Evolutionary conservation across 192 early-diverging fungal species (phyloP).

Genomic region (Thamnidium elegans): DNA sequence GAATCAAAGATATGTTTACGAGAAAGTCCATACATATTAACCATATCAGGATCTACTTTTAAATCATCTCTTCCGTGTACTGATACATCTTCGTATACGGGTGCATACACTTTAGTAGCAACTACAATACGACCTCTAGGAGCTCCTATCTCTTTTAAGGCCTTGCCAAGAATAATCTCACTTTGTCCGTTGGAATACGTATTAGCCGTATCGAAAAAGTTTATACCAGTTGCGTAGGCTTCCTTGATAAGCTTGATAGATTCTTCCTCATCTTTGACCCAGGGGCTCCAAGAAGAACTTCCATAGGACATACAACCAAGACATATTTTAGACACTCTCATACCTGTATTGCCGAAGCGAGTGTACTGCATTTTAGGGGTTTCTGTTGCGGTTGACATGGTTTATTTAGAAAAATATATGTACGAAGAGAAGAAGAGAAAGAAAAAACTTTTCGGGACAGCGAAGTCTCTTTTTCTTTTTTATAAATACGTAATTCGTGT

Average conservation of each 20-base stretch:
- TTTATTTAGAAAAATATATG: too few species aligned
- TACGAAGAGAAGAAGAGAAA: too few species aligned
- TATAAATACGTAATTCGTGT: too few species aligned
- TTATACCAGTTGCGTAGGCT: conserved; percentile 70
- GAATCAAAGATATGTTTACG: conserved; percentile 84
- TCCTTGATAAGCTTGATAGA: conserved; percentile 42
- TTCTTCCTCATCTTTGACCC: conserved; percentile 45
- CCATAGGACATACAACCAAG: conserved; percentile 54
- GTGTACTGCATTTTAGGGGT: conserved; percentile 63
- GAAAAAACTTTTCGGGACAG: too few species aligned
- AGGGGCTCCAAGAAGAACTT: conserved; percentile 32
- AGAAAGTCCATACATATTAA: conserved; percentile 71
- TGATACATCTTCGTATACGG: conserved; percentile 44
- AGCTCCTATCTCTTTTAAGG: conserved; percentile 43
- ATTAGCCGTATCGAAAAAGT: conserved; percentile 74
- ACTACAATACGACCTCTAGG: conserved; percentile 66
- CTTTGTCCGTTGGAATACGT: conserved; percentile 37
- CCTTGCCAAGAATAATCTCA: conserved; percentile 37
- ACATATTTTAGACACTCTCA: conserved; percentile 50
- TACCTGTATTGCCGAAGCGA: conserved; percentile 64
- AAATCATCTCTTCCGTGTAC: conserved; percentile 8
- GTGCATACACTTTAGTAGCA: conserved; percentile 62
- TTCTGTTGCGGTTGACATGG: too few species aligned
- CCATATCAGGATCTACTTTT: not conserved
- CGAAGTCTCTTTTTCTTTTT: too few species aligned